Evolutionary conservation across 371 early-diverging fungal genomes (phyloP), one percentile per base, ranked within the genome.

Genomic region (Gilbertella persicaria): DNA sequence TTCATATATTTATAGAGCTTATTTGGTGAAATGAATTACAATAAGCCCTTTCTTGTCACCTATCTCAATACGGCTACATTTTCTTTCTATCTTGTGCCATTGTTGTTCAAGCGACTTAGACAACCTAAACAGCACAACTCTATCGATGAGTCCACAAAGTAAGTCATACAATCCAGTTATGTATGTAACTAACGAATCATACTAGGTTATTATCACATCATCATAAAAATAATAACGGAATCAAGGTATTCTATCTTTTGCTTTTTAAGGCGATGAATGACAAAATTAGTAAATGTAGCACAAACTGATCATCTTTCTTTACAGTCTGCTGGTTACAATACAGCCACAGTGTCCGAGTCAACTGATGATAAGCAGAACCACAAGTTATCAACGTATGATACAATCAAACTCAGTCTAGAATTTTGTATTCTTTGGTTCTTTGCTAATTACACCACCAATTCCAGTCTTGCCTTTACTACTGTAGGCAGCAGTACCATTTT

Each of bases 401-500:
- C 88, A 4, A 86, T 89, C 7, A 64, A 75, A 53, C 71, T 92
- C 33, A 84, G 90, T 12, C 54, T 89, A n/a, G 66, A 70, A 1
- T 92, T 92, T 55, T 90, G 91, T 66, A 70, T 89, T 24, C 69
- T 92, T 23, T 91, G 93, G 91, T 93, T 90, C 68, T 58, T 72
- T 45, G 91, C 92, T 24, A 90, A 90, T 58, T 85, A 85, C 69
- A 73, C 84, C 5, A 87, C 82, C 28, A 93, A 91, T 55, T 84
- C 88, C 4, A 88, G 90, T 33, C 65, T 91, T 23, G 88, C 88
- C 2, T 87, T 87, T 54, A 92, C 92, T 4, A 80, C 82, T 4
- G 93, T 93, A n/a, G 87, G 89, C 4, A 89, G 87, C 59, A 83
- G 86, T 29, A 89, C 93, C 19, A 92, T 93, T 26, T 65, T 93